Evolutionary conservation across 331 rosid genomes (phyloP), one percentile per base, ranked within the genome.

Genomic region (Acacia concinna): DNA sequence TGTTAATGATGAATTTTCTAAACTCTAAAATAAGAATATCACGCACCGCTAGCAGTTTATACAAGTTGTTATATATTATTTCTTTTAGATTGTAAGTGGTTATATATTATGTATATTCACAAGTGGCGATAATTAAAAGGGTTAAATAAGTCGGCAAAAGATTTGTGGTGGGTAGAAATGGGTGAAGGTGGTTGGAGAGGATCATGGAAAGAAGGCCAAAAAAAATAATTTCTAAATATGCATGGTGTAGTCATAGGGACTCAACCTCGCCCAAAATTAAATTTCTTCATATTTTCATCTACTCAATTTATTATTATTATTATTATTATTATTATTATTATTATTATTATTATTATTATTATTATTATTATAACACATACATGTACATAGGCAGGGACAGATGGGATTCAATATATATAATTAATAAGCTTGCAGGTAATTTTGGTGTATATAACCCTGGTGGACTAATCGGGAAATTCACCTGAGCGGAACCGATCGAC

Each of bases 161-260:
- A 56, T 56, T 81, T 80, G 65, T 6, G 90, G 98, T 95, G 89
- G 99, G 88, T 96, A 87, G 92, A 86, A 88, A 93, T 88, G 97
- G 99, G 91, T 96, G 98, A 89, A 90, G 90, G 96, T 95, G 84
- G 98, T 93, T 91, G 97, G 89, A 82, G 84, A 65, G 85, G 88
- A 89, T 80, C 81, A 81, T 64, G 85, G 88, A 85, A 70, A 40
- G 60, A 73, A 1, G 66, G 18, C 34, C n/a, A 38, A 73, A n/a
- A n/a, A n/a, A n/a, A n/a, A n/a, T n/a, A n/a, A 68, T 69, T 79
- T 68, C 68, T n/a, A n/a, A n/a, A 81, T 73, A 32, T 20, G 20
- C 18, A 49, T 49, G 23, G 27, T 82, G 82, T 81, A 76, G 79
- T 83, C 78, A 83, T 67, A 46, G 27, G 63, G 82, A 81, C 79